Conservation (phyloP, 805 yeast genomes). For the Wickerhamomyces bisporus region DNA sequence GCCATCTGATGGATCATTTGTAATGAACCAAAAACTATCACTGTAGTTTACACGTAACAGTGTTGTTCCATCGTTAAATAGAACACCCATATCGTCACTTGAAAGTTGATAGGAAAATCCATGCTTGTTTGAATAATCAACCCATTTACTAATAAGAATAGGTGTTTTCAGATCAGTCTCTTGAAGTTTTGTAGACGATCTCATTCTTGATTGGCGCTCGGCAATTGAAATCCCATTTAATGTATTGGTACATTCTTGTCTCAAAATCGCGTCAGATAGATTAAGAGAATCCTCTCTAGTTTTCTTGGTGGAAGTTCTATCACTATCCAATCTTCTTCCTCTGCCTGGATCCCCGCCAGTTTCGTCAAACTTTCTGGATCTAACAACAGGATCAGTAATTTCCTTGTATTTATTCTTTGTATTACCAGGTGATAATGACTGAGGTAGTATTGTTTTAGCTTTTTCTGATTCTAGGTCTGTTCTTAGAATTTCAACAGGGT, state of each 20-base stretch:
- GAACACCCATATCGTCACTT: conserved; percentile 84
- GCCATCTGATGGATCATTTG: conserved; percentile 43
- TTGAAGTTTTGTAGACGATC: conserved; percentile 12
- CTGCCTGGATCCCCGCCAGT: conserved; percentile 30
- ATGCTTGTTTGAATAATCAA: conserved; percentile 92
- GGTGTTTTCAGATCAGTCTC: conserved; percentile 38
- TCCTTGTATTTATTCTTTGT: conserved; percentile 84
- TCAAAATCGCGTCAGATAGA: conserved; percentile 27
- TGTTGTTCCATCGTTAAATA: conserved; percentile 81
- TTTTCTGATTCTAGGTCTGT: conserved; percentile 66
- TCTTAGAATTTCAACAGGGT: conserved; percentile 65
- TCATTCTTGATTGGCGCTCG: conserved; percentile 40
- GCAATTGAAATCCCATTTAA: conserved; percentile 40
- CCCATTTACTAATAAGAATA: conserved; percentile 88
- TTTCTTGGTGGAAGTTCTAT: conserved; percentile 16
- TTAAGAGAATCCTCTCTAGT: conserved; percentile 16
- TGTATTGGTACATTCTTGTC: conserved; percentile 41
- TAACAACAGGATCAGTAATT: conserved; percentile 24
- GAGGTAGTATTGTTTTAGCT: conserved; percentile 70
- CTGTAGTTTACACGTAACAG: conserved; percentile 65
- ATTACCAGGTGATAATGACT: conserved; percentile 88
- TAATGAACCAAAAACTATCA: conserved; percentile 60
- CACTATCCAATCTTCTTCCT: conserved; percentile 36
- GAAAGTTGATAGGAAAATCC: conserved; percentile 93
- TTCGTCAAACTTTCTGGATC: conserved; percentile 25